These are phyloP conservation scores for Paramecium caudatum DNA, from an alignment of 73 alveolate genomes.

Conservation along the genomic window DNA sequence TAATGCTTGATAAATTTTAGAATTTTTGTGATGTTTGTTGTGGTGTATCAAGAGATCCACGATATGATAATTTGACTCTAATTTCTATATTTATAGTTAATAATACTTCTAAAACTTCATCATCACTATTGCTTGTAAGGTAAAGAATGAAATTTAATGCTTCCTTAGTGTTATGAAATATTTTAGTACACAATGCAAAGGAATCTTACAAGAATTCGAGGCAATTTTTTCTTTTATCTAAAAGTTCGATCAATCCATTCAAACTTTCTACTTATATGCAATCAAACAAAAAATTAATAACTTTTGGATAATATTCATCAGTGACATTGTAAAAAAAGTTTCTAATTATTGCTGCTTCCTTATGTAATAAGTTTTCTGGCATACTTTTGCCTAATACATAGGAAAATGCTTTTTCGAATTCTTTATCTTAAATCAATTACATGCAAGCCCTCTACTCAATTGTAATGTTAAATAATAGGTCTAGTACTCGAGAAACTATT, in stretches of 20 bases:
- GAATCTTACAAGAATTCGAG: not conserved
- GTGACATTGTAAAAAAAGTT: conserved; percentile 4
- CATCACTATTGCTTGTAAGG: not conserved
- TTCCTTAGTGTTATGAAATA: not conserved
- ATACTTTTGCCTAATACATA: not conserved
- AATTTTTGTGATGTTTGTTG: no score
- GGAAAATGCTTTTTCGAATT: not conserved
- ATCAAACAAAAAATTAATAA: not conserved
- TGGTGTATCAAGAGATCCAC: no score
- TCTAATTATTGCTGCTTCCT: not conserved
- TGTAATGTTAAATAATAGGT: not conserved
- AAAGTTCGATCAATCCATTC: not conserved
- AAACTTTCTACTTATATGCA: not conserved
- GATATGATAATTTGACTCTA: not conserved
- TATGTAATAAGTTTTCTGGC: not conserved
- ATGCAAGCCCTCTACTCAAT: not conserved
- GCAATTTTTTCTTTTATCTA: not conserved
- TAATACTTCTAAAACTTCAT: conserved; percentile 12
- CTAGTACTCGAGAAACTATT: not conserved
- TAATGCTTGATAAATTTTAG: not conserved
- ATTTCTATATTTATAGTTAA: no score
- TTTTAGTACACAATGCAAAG: not conserved
- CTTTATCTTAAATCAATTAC: not conserved
- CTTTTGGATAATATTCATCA: not conserved
- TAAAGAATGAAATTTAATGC: not conserved